Evolutionary conservation across 306 rosid species (phyloP), one percentile per base, ranked within the genome.

Genomic region (Spatholobus suberectus): DNA sequence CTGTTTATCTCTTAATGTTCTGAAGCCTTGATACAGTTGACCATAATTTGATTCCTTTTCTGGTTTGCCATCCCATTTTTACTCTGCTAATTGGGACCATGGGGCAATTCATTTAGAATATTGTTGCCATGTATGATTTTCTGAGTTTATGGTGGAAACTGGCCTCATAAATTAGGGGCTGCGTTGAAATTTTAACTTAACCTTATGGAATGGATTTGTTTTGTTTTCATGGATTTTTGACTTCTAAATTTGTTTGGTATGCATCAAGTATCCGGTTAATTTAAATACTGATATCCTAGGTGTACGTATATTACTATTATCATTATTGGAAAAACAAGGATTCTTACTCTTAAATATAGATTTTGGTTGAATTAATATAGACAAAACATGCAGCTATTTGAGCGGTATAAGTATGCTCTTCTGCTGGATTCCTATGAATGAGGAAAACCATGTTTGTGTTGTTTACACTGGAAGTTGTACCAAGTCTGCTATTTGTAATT

Each of bases 161-260:
- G 29, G 62, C 40, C 17, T 76, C 44, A 37, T 70, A 51, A 69
- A 23, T 41, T 24, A 57, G 32, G 13, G 32, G 13, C 41, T 21
- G 15, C 9, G 13, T 51, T 80, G 0, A 63, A 58, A 34, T 40
- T 75, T 38, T 52, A 76, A 66, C 62, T 54, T 26, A 18, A 65
- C 46, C 10, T 69, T 37, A 44, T 82, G 83, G 73, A 81, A 66
- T 75, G 61, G 35, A 17, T 70, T 83, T 54, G 12, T 44, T 85
- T 20, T 40, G 67, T 43, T 43, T 49, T 24, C 29, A 6, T 32
- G 35, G 65, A 29, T 58, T 72, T 15, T 57, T 10, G 63, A 21
- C 35, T 83, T 62, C 4, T 40, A 5, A 61, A 27, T 40, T 63
- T n/a, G 40, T 61, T 59, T 26, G 37, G 75, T 47, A n/a, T 17